phyloP scores from a whole-genome alignment of 768 basidiomycete species.

The Hortiboletus flavorubellus region DNA sequence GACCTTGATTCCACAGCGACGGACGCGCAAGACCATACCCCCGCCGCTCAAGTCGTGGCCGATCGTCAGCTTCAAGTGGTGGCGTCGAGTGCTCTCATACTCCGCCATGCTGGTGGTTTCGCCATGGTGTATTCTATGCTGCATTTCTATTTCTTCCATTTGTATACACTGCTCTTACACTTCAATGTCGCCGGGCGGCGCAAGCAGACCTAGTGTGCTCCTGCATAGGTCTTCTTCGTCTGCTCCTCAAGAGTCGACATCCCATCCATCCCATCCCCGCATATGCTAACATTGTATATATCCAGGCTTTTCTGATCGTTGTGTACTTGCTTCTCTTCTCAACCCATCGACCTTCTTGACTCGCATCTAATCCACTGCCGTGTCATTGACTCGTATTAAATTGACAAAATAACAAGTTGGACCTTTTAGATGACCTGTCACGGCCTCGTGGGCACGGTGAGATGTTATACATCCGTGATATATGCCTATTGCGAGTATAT shows the following conservation, averaged over 20 bases:
- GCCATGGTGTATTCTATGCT: constrained; percentile 39
- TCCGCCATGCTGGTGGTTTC: constrained; percentile 35
- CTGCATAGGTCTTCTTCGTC: constrained; percentile 7
- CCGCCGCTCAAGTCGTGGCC: constrained; percentile 14
- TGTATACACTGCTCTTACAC: constrained; percentile 41
- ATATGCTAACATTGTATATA: constrained; percentile 32
- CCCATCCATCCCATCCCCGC: constrained; percentile 10
- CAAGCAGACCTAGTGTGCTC: constrained; percentile 26
- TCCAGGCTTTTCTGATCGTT: constrained; percentile 23
- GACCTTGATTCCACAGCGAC: constrained; percentile 15
- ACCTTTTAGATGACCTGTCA: not conserved
- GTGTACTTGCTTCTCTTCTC: constrained; percentile 24
- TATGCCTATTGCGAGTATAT: too few species aligned
- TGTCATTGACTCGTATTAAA: constrained; percentile 19
- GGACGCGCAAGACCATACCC: constrained; percentile 22
- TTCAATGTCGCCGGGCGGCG: constrained; percentile 30
- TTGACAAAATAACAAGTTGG: constrained; percentile 17
- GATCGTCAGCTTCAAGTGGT: constrained; percentile 25
- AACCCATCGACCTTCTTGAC: constrained; percentile 19
- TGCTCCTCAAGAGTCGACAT: constrained; percentile 3
- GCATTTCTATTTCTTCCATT: constrained; percentile 41
- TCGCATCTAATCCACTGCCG: constrained; percentile 31
- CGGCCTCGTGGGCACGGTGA: too few species aligned
- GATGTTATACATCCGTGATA: too few species aligned
- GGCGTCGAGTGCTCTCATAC: constrained; percentile 24